Evolutionary conservation across 148 eudicot species (phyloP), one percentile per base, ranked within the genome.

Genomic region (Talinum fruticosum): DNA sequence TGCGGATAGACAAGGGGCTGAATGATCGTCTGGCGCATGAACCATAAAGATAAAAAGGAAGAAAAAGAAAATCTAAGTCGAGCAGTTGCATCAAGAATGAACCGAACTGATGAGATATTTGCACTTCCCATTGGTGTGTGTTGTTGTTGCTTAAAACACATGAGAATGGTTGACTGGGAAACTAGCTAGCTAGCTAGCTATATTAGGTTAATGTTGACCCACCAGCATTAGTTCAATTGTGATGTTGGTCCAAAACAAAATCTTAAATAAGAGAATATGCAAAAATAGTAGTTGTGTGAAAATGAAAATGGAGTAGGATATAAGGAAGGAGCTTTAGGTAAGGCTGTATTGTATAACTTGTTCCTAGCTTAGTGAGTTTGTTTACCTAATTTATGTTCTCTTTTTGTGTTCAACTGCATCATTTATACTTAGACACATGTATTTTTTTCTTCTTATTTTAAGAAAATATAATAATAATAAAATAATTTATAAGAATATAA

Each of bases 341-440:
- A n/a, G 12, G 64, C 2, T 4, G 26, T 4, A n/a, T 21, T 15
- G 57, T 15, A 10, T 24, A 59, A 59, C 4, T 23, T 59, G 54
- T n/a, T n/a, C n/a, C 59, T 54, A 7, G 21, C 26, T 30, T 66
- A 77, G 73, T 66, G 81, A 77, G 78, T 82, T 82, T 32, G 84
- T 61, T 82, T n/a, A 82, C 84, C 84, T 82, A 82, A 82, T 82
- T 49, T 23, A 32, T 62, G 26, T 38, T 44, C 34, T 35, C 33
- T 34, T 49, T 32, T 79, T n/a, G 33, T 53, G 32, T 41, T 68
- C 74, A 80, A 75, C 47, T 75, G 33, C 69, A 69, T 4, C 5
- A 41, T n/a, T n/a, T n/a, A n/a, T n/a, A n/a, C n/a, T n/a, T n/a
- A n/a, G n/a, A n/a, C n/a, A n/a, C n/a, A n/a, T n/a, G n/a, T n/a